These are phyloP conservation scores for Erigeron canadensis DNA, from an alignment of 129 eudicot genomes.

Conservation along the genomic window DNA sequence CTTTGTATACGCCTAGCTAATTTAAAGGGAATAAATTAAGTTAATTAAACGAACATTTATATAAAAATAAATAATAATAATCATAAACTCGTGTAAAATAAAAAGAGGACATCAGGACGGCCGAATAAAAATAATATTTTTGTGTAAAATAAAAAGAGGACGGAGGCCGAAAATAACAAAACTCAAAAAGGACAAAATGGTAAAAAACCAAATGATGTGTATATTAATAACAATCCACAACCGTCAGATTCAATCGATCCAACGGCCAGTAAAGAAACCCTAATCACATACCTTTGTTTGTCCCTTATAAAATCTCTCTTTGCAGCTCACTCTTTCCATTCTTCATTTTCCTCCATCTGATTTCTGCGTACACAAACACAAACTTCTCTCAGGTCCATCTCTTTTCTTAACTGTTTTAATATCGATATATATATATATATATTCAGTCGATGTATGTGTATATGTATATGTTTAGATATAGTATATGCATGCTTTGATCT, in stretches of 20 bases:
- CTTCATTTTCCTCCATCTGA: constrained; percentile 37
- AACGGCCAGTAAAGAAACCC: constrained; percentile 32
- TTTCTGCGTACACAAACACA: not conserved
- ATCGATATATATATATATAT: not conserved
- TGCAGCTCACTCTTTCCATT: constrained; percentile 31
- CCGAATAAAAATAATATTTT: too few species aligned
- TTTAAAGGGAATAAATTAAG: too few species aligned
- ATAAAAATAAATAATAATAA: too few species aligned
- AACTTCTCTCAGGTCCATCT: constrained; percentile 24
- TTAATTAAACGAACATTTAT: too few species aligned
- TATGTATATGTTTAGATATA: constrained; percentile 7
- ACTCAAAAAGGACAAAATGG: too few species aligned
- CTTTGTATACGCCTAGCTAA: too few species aligned
- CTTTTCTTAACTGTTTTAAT: not conserved
- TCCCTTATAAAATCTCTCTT: constrained; percentile 38
- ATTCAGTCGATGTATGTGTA: not conserved
- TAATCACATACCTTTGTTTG: constrained; percentile 25
- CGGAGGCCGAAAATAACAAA: too few species aligned
- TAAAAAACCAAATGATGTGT: too few species aligned
- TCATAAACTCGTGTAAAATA: too few species aligned
- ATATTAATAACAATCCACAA: not conserved
- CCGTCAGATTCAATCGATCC: constrained; percentile 35
- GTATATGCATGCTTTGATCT: too few species aligned
- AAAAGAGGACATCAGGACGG: too few species aligned
- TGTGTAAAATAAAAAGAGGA: too few species aligned